These are phyloP conservation scores for Hibiscus trionum DNA, from an alignment of 345 rosid genomes.

Conservation along the genomic window DNA sequence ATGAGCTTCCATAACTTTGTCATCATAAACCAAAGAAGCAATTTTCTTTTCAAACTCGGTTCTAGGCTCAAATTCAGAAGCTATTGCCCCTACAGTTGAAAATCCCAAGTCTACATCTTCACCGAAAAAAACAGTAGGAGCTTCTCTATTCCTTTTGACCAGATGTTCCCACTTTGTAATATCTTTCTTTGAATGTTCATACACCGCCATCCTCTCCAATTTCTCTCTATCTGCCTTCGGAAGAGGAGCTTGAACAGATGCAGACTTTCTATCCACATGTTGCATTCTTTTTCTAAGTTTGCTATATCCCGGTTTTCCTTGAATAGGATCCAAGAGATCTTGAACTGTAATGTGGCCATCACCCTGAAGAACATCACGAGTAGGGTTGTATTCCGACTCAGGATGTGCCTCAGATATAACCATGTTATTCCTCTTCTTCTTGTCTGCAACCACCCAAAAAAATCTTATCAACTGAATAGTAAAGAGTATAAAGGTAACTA, in stretches of 20 bases:
- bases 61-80: slow-evolving; percentile 84
- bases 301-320: slow-evolving; percentile 51
- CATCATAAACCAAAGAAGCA: slow-evolving; percentile 56
- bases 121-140: slow-evolving; percentile 65
- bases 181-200: slow-evolving; percentile 49
- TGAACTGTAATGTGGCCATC: slow-evolving; percentile 43
- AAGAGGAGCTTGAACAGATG: slow-evolving; percentile 67
- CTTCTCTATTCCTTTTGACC: slow-evolving; percentile 81
- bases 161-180: slow-evolving; percentile 67
- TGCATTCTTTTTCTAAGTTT: slow-evolving; percentile 46
- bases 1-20: slow-evolving; percentile 36
- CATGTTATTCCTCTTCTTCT: slow-evolving; percentile 3
- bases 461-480: background rate
- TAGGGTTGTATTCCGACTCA: slow-evolving; percentile 87
- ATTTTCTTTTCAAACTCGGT: slow-evolving; percentile 88
- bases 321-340: slow-evolving; percentile 63
- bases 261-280: slow-evolving; percentile 40
- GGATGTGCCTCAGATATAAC: slow-evolving; percentile 68
- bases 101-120: slow-evolving; percentile 58
- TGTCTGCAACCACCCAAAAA: background rate
- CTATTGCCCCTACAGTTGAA: slow-evolving; percentile 92
- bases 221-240: slow-evolving; percentile 61
- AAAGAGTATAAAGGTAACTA: background rate
- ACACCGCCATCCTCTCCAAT: slow-evolving; percentile 68
- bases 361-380: slow-evolving; percentile 72